Conservation (phyloP, 768 basidiomycete species). For the Mycena venus region DNA sequence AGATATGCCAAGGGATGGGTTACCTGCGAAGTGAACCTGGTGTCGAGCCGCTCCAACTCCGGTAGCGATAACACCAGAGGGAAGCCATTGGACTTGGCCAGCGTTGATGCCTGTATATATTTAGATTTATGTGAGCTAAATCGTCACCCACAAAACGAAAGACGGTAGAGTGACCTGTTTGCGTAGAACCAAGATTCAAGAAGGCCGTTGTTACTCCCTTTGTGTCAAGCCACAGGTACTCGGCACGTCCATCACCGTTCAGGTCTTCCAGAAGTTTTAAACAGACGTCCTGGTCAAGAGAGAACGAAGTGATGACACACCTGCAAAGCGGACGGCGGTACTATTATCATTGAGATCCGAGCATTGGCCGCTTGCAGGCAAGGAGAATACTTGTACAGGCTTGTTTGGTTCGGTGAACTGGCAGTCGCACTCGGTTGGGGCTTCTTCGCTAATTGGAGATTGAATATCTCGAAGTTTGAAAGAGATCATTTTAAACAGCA, state of each 20-base stretch:
- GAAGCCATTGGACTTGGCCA: not conserved
- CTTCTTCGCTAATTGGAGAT: not conserved
- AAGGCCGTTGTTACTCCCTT: slow-evolving; percentile 9
- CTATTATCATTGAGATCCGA: slow-evolving; percentile 9
- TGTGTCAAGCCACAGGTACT: slow-evolving; percentile 7
- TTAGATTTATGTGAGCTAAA: too few relatives aligned
- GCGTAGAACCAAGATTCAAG: not conserved
- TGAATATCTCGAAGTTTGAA: not conserved
- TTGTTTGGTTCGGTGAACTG: not conserved
- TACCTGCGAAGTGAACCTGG: slow-evolving; percentile 15
- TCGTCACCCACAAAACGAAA: not conserved
- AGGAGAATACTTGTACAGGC: not conserved
- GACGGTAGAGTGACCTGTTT: not conserved
- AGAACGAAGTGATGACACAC: not conserved
- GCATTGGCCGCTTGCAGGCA: not conserved
- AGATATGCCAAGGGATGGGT: not conserved
- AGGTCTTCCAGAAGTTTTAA: not conserved
- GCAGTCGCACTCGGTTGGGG: not conserved
- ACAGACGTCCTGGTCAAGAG: not conserved
- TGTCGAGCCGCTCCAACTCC: not conserved
- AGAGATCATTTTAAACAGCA: not conserved
- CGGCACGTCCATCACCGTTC: too few relatives aligned
- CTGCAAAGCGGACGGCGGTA: slow-evolving; percentile 10
- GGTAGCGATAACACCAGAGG: slow-evolving; percentile 1
- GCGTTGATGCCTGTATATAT: not conserved